Evolutionary conservation across 2,329 filamentous ascomycete genomes (phyloP).

Genomic region (Venturia effusa): DNA sequence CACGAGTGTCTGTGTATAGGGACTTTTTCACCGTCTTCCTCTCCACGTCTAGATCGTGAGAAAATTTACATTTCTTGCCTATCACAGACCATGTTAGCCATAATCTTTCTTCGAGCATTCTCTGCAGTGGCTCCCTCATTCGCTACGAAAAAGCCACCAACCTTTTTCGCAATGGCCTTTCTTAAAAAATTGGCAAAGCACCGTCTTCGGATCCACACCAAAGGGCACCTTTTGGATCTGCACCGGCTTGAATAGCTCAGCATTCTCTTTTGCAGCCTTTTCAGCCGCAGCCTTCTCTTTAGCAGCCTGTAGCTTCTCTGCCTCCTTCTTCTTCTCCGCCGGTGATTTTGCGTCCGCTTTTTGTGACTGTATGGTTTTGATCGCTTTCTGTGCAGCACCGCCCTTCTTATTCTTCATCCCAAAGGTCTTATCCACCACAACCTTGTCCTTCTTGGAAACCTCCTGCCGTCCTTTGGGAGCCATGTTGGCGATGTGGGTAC

Average conservation of each 20-base stretch:
- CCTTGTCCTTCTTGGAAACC: slow-evolving; percentile 43
- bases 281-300: slow-evolving; percentile 89
- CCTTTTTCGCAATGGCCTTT: slow-evolving; percentile 95
- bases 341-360: slow-evolving; percentile 64
- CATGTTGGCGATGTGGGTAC: slow-evolving; percentile 43
- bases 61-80: slow-evolving; percentile 91
- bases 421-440: slow-evolving; percentile 90
- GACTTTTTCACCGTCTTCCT: slow-evolving; percentile 88
- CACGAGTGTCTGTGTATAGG: slow-evolving; percentile 75
- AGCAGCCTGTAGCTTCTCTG: slow-evolving; percentile 55
- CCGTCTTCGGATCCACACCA: slow-evolving; percentile 94
- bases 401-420: slow-evolving; percentile 99
- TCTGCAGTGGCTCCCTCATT: background rate
- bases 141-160: slow-evolving; percentile 12
- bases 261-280: slow-evolving; percentile 67
- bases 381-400: slow-evolving; percentile 76
- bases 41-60: slow-evolving; percentile 80
- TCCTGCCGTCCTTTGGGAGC: slow-evolving; percentile 52
- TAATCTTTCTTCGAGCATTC: background rate
- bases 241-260: slow-evolving; percentile 77
- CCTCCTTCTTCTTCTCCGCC: slow-evolving; percentile 74
- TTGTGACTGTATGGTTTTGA: slow-evolving; percentile 70
- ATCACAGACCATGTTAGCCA: background rate
- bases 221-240: slow-evolving; percentile 98
- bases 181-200: slow-evolving; percentile 93